phyloP scores from a whole-genome alignment of 257 asterid species.

The Scutellaria barbata region DNA sequence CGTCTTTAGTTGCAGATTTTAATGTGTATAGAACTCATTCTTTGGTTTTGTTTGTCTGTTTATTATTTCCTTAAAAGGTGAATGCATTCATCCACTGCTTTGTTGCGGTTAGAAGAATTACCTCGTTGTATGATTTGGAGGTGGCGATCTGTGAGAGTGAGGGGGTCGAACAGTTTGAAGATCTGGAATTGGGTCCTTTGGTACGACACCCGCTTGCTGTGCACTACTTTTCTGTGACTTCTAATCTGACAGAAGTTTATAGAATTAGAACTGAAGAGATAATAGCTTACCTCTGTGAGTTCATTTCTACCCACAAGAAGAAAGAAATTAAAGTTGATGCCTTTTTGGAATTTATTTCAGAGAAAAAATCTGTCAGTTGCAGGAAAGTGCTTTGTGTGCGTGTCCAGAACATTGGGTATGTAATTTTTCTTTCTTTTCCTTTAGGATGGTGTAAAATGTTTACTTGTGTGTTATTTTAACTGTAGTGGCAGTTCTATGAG shows the following conservation, averaged over 20 bases:
- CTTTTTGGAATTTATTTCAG: conserved; percentile 70
- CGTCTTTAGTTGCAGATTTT: conserved; percentile 4
- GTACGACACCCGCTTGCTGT: conserved; percentile 73
- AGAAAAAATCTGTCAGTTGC: conserved; percentile 58
- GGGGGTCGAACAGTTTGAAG: conserved; percentile 74
- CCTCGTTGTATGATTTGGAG: conserved; percentile 84
- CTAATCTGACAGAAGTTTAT: conserved; percentile 60
- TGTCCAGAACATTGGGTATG: conserved; percentile 80
- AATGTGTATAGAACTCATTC: conserved; percentile 9
- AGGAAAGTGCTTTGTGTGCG: conserved; percentile 78
- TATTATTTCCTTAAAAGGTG: conserved; percentile 47
- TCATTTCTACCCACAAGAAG: conserved; percentile 49
- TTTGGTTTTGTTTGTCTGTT: conserved; percentile 28
- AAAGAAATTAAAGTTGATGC: conserved; percentile 51
- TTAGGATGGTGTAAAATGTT: conserved; percentile 9
- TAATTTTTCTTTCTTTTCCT: conserved; percentile 13
- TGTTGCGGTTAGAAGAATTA: conserved; percentile 78
- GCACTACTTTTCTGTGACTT: conserved; percentile 69
- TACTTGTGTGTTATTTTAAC: neutral
- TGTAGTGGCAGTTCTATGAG: neutral
- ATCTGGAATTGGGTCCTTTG: conserved; percentile 92
- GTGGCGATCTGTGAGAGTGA: conserved; percentile 79
- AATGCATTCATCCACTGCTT: conserved; percentile 91
- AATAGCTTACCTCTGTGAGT: conserved; percentile 67
- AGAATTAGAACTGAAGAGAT: conserved; percentile 74